Evolutionary conservation across 805 yeast genomes (phyloP).

Genomic region (Wickerhamiella vanderwaltii): DNA sequence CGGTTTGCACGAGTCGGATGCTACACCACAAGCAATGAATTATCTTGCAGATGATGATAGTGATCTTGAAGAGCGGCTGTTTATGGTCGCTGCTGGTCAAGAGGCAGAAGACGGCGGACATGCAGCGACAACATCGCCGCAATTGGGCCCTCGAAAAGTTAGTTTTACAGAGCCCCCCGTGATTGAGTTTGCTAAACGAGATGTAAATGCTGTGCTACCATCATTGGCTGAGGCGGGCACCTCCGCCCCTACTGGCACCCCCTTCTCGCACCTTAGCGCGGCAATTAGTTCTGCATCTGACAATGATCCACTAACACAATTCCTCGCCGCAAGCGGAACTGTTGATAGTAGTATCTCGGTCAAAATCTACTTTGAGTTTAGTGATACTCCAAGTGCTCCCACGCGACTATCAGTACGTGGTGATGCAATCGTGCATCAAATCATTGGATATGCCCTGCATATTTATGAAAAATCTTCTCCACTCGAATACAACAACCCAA

Average conservation of each 20-base stretch:
- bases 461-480: conserved; percentile 21
- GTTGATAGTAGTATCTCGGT: conserved; percentile 16
- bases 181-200: not conserved
- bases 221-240: too few species aligned
- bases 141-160: conserved; percentile 1
- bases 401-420: conserved; percentile 27
- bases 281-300: not conserved
- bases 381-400: conserved; percentile 24
- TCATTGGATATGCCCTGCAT: conserved; percentile 43
- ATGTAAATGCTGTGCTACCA: too few species aligned
- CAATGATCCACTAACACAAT: conserved; percentile 20
- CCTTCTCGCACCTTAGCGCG: conserved; percentile 3
- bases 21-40: conserved; percentile 23
- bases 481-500: conserved; percentile 37
- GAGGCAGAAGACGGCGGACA: conserved; percentile 16
- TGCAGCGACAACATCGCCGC: conserved; percentile 15
- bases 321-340: conserved; percentile 17
- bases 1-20: conserved; percentile 2
- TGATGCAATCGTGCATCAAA: conserved; percentile 38
- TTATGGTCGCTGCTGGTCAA: conserved; percentile 24
- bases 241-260: not conserved
- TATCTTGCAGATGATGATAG: conserved; percentile 32
- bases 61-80: conserved; percentile 33
- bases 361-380: conserved; percentile 28
- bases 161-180: conserved; percentile 2